These are phyloP conservation scores for Fusarium sp. DNA, from an alignment of 2,329 filamentous ascomycete species.

Conservation along the genomic window DNA sequence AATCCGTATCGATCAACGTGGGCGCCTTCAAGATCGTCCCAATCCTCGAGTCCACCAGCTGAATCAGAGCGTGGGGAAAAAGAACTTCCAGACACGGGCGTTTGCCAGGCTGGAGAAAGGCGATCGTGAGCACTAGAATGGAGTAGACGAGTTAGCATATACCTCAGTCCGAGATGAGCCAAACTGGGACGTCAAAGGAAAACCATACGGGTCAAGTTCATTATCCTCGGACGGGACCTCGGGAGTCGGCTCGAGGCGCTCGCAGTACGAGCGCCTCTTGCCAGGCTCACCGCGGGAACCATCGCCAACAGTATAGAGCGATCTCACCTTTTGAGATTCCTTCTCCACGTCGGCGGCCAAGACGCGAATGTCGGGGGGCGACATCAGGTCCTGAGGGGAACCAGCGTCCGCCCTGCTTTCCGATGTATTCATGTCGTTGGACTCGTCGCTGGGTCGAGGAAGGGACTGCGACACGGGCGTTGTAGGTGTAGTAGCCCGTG, in stretches of 20 bases:
- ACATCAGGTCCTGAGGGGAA: conserved; percentile 37
- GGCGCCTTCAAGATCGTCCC: conserved; percentile 74
- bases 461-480: conserved; percentile 42
- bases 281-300: conserved; percentile 69
- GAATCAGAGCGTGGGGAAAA: conserved; percentile 61
- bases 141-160: conserved; percentile 48
- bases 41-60: conserved; percentile 74
- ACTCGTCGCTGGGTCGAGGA: conserved; percentile 46
- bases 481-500: conserved; percentile 35
- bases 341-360: conserved; percentile 71
- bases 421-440: conserved; percentile 42
- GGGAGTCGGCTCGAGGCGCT: conserved; percentile 64
- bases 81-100: conserved; percentile 61
- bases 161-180: conserved; percentile 43
- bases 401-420: conserved; percentile 28
- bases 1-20: conserved; percentile 80
- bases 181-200: conserved; percentile 59
- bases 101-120: conserved; percentile 54
- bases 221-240: conserved; percentile 68
- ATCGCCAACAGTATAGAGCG: conserved; percentile 73
- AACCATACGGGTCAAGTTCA: conserved; percentile 71
- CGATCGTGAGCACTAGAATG: conserved; percentile 48
- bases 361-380: conserved; percentile 66
- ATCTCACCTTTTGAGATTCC: conserved; percentile 78
- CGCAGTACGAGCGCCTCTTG: conserved; percentile 63